Evolutionary conservation across 345 rosid species (phyloP).

Genomic region (Linum usitatissimum): DNA sequence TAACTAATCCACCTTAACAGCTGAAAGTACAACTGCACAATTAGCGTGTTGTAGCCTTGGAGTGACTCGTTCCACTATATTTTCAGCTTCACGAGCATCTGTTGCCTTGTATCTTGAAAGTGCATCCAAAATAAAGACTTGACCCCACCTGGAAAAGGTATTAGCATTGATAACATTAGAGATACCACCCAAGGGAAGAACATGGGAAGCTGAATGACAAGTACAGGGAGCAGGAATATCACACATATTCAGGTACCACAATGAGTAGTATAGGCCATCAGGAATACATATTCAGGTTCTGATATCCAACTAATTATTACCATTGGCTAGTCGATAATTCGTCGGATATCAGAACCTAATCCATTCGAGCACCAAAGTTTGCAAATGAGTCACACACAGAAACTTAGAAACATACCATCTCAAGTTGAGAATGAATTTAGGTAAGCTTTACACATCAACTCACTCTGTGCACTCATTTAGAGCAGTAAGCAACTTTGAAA

Average conservation of each 20-base stretch:
- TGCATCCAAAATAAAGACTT: conserved; percentile 97
- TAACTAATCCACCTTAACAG: conserved; percentile 61
- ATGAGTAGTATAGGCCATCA: background rate
- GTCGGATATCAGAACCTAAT: background rate
- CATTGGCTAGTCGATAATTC: background rate
- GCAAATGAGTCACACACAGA: background rate
- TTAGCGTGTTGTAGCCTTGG: conserved; percentile 98
- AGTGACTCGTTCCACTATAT: conserved; percentile 96
- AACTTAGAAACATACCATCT: too few relatives aligned
- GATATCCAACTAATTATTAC: too few relatives aligned
- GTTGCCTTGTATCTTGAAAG: conserved; percentile 88
- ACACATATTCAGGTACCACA: background rate
- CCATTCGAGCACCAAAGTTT: background rate
- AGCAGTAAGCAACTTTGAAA: conserved; percentile 93
- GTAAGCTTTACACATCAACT: conserved; percentile 18
- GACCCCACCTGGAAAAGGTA: conserved; percentile 78
- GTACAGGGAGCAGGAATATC: background rate
- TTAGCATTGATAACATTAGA: background rate
- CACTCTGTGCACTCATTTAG: conserved; percentile 99
- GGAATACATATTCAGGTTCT: background rate
- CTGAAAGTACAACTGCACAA: conserved; percentile 98
- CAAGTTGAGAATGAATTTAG: background rate
- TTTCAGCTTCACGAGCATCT: conserved; percentile 99
- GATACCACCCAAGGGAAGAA: background rate
- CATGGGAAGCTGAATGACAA: background rate